Evolutionary conservation across 2,329 filamentous ascomycete genomes (phyloP), one percentile per base, ranked within the genome.

Genomic region (Colletotrichum tanaceti): DNA sequence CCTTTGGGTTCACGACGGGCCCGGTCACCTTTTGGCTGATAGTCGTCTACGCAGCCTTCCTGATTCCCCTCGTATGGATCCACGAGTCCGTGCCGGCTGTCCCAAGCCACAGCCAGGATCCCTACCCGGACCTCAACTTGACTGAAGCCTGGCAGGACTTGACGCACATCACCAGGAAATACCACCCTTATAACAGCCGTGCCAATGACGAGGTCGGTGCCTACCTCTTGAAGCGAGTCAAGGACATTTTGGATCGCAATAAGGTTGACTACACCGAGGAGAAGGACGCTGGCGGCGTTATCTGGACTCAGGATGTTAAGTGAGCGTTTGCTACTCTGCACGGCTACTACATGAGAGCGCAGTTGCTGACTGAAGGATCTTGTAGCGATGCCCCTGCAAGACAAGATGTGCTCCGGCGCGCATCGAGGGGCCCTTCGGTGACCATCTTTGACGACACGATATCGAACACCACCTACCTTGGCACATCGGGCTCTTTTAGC

Each of bases 181-280:
- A 92, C 76, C 96, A 97, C 77, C 95, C 96, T 0, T 97, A 93
- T 82, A 98, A 97, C 80, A 94, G 91, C 73, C 90, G 85, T 68
- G 85, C 88, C 69, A 98, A 98, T 77, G 94, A 97, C 73, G 83
- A 89, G 28, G 90, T 98, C 41, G 90, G 93, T 70, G 82, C 87
- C 41, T 98, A 91, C 85, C 82, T 98, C 41, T 82, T 98, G 70
- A 74, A 82, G 20, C 88, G 94, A 68, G 87, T 97, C 67, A 82
- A 89, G 70, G 82, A 86, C 44, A 96, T 97, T 68, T 78, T 95
- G 71, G 81, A 87, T 39, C 81, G 83, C 24, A 93, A 92, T 76
- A 80, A 80, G 2, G 84, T 86, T 13, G 73, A 80, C 0, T 88
- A 83, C 76, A 79, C 74, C 2, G 79, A 77, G 5, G 83, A 86